Evolutionary conservation across 768 basidiomycete genomes (phyloP), one percentile per base, ranked within the genome.

Genomic region (Mrakia frigida): DNA sequence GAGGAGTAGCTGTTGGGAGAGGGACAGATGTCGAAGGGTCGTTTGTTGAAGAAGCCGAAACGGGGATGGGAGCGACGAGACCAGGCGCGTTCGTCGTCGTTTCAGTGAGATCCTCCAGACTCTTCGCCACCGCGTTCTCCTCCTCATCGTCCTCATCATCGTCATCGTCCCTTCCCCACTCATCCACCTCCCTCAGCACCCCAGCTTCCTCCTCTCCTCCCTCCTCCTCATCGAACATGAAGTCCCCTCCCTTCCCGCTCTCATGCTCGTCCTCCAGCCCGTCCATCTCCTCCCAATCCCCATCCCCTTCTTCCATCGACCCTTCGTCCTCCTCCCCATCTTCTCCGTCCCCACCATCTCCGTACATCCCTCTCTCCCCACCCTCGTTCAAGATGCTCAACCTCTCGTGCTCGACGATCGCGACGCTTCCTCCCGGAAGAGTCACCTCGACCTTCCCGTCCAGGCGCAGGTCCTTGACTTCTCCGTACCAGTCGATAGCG

Each of bases 351-450:
- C 43, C 53, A 7, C 25, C 35, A 5, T 68, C 65, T 1, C 31
- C 63, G 35, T 23, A 25, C 65, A 39, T 43, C 23, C 39, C 65
- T 35, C 39, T 39, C 25, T 93, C 92, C 53, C 91, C 85, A 33
- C 90, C 91, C 83, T 94, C 93, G 78, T 91, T 90, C 53, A 97
- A 83, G 78, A 89, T 87, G 14, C 90, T 92, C 68, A 95, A 82
- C 33, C 90, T 87, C 74, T 89, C 86, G 71, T 94, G 81, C 4
- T 90, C 88, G 74, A 91, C 88, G 16, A 85, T 82, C 28, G 83
- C 83, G 2, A 84, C 82, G 18, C 84, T 82, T 68, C 85, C 86
- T 79, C 89, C 88, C 21, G 92, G 89, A 76, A 93, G 87, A 41
- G 87, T 88, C 53, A 96, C 87, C 80, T 91, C 88, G 35, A 92